Evolutionary conservation across 441 rosid species (phyloP).

Genomic region (Eruca vesicaria): DNA sequence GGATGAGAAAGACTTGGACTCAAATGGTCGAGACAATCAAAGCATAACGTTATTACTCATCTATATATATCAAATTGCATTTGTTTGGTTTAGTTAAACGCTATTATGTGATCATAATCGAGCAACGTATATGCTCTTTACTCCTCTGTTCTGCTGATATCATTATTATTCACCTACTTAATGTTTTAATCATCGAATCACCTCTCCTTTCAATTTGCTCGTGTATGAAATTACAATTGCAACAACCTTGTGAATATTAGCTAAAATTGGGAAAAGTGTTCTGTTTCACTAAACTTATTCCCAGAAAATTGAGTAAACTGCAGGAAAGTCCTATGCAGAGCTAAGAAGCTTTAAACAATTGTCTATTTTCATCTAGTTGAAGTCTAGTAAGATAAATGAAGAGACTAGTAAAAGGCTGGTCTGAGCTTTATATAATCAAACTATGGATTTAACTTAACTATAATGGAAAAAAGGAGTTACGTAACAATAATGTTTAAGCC

Average conservation of each 20-base stretch:
- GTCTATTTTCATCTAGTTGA: no score
- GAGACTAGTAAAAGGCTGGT: no score
- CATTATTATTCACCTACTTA: neutral
- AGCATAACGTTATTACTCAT: neutral
- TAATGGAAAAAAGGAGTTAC: no score
- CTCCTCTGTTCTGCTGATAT: neutral
- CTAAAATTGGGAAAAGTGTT: neutral
- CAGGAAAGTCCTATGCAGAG: no score
- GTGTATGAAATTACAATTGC: neutral
- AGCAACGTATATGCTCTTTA: neutral
- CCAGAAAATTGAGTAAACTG: neutral
- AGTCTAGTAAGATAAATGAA: no score
- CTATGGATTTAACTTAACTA: no score
- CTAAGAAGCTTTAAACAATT: no score
- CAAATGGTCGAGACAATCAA: neutral
- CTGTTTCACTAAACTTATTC: neutral
- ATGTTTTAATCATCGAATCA: neutral
- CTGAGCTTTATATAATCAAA: no score
- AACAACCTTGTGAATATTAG: neutral
- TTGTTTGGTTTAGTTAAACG: neutral
- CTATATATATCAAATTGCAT: neutral
- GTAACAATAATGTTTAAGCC: no score
- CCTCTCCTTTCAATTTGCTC: neutral
- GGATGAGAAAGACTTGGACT: neutral
- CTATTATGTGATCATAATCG: neutral